phyloP scores from a whole-genome alignment of 176 grass and related monocot genomes.

The Elymus sibiricus region DNA sequence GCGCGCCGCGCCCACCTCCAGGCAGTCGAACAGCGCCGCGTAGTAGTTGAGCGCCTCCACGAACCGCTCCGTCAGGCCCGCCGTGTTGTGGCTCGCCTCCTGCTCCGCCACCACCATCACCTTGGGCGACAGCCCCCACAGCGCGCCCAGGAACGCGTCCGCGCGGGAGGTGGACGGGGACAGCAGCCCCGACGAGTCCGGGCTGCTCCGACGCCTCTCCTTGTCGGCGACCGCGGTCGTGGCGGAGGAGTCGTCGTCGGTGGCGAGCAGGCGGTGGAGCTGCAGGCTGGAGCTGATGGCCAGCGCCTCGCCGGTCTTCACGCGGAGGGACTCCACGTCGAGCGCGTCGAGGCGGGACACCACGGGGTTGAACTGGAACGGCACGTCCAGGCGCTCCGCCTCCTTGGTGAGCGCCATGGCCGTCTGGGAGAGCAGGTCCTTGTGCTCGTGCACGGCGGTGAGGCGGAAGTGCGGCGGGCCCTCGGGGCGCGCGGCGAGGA shows the following conservation, averaged over 20 bases:
- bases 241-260: not conserved
- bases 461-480: constrained; percentile 87
- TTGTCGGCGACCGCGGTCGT: not conserved
- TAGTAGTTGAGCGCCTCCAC: constrained; percentile 91
- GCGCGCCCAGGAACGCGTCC: constrained; percentile 55
- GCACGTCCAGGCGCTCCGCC: constrained; percentile 82
- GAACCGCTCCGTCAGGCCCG: constrained; percentile 65
- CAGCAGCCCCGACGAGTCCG: constrained; percentile 24
- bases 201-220: constrained; percentile 7
- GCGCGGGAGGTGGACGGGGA: constrained; percentile 38
- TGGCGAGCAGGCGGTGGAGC: constrained; percentile 63
- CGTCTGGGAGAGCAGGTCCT: constrained; percentile 48
- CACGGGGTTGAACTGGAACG: constrained; percentile 91
- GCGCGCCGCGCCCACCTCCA: constrained; percentile 60
- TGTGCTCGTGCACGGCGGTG: constrained; percentile 59
- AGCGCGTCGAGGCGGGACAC: constrained; percentile 47
- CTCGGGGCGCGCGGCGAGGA: constrained; percentile 56
- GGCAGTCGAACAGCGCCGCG: constrained; percentile 87
- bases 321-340: constrained; percentile 64
- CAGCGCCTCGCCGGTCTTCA: constrained; percentile 88
- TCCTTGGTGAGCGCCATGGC: constrained; percentile 68
- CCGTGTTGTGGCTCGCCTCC: constrained; percentile 83
- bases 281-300: constrained; percentile 73
- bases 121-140: constrained; percentile 68
- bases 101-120: constrained; percentile 79